These are phyloP conservation scores for Fraxinus excelsior DNA, from an alignment of 257 asterid genomes.

Conservation along the genomic window DNA sequence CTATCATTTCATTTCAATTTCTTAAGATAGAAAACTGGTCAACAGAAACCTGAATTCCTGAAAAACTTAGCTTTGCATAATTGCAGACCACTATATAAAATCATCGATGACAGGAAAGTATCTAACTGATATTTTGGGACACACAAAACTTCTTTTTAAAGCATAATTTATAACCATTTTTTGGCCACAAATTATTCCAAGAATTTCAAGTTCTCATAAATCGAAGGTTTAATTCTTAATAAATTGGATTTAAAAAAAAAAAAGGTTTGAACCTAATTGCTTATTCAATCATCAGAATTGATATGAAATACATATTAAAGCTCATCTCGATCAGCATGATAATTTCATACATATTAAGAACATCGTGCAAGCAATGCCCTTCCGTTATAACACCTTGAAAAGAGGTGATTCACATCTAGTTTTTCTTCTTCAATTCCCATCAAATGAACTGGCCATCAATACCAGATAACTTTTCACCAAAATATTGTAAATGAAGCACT, in stretches of 20 bases:
- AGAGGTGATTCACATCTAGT: not conserved
- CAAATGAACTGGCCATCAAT: not conserved
- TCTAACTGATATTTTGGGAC: not conserved
- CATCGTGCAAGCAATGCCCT: not conserved
- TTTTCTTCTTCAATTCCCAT: not conserved
- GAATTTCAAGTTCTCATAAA: not conserved
- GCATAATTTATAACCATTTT: not conserved
- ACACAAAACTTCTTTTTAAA: not conserved
- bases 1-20: too few relatives aligned
- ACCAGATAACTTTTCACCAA: not conserved
- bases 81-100: not conserved
- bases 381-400: not conserved
- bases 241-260: not conserved
- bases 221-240: not conserved
- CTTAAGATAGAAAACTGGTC: not conserved
- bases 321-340: not conserved
- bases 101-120: not conserved
- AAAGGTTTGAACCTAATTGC: not conserved
- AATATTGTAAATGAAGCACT: not conserved
- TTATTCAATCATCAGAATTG: not conserved
- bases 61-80: not conserved
- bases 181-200: not conserved
- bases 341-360: not conserved
- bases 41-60: not conserved
- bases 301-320: not conserved